A percentile compares a stretch with the other conserved stretches of the same genome.
Conservation (phyloP, 805 yeast genomes). For the Metschnikowia cerradonensis region DNA sequence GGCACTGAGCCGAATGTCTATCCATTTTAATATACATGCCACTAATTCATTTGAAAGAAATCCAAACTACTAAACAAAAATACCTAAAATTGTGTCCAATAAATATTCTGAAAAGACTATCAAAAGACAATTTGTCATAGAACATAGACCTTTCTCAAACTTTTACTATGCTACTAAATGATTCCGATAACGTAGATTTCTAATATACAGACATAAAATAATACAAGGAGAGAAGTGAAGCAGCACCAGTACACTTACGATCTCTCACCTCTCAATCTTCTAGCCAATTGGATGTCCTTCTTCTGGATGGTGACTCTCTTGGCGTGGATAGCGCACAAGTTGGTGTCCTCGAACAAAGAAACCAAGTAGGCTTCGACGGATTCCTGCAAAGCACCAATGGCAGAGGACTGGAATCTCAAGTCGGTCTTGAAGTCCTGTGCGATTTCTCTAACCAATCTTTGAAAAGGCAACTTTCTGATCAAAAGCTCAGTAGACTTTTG, state of each 20-base stretch:
- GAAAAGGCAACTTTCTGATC: constrained; percentile 47
- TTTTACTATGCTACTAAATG: not conserved
- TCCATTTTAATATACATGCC: constrained; percentile 27
- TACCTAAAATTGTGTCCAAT: too few species aligned
- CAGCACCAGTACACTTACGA: constrained; percentile 26
- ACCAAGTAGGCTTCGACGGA: constrained; percentile 47
- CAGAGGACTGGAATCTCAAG: constrained; percentile 45
- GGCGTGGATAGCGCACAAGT: constrained; percentile 48
- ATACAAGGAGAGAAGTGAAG: constrained; percentile 18
- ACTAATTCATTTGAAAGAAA: too few species aligned
- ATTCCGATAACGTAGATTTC: constrained; percentile 5
- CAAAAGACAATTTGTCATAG: too few species aligned
- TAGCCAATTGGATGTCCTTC: constrained; percentile 47
- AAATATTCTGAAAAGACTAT: too few species aligned
- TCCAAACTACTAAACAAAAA: too few species aligned
- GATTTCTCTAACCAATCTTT: constrained; percentile 46
- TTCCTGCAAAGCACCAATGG: constrained; percentile 46
- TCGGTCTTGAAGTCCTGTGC: constrained; percentile 47
- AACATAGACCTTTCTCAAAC: too few species aligned
- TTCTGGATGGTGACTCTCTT: constrained; percentile 47
- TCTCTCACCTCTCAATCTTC: constrained; percentile 49
- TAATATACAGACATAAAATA: constrained; percentile 20
- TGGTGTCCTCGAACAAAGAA: constrained; percentile 44
- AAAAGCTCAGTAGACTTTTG: constrained; percentile 44
- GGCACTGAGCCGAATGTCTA: constrained; percentile 40